phyloP scores from a whole-genome alignment of 352 stramenopile genomes.

The Stramenopiles sp. region DNA sequence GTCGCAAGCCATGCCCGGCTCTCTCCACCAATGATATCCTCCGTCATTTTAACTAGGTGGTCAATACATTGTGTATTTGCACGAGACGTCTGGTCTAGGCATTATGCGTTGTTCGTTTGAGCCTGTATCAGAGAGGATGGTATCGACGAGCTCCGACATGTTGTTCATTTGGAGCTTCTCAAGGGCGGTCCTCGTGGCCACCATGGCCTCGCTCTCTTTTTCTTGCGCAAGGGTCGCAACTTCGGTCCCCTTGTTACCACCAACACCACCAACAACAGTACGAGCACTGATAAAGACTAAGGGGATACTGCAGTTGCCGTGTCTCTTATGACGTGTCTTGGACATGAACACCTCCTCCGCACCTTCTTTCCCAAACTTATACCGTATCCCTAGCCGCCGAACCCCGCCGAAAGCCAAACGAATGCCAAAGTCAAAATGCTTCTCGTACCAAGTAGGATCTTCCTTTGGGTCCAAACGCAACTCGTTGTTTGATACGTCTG shows the following conservation, averaged over 20 bases:
- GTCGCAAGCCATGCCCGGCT: conserved; percentile 1
- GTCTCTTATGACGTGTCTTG: conserved; percentile 5
- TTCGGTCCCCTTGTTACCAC: conserved; percentile 4
- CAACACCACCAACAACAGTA: conserved; percentile 5
- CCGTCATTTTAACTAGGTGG: conserved; percentile 5
- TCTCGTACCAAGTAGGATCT: conserved; percentile 5
- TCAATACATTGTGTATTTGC: conserved; percentile 6
- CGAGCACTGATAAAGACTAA: conserved; percentile 6
- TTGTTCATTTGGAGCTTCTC: conserved; percentile 6
- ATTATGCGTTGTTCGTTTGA: conserved; percentile 6
- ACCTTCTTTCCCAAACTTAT: conserved; percentile 6
- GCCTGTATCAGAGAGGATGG: conserved; percentile 2
- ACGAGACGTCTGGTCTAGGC: conserved; percentile 3
- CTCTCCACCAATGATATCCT: conserved; percentile 5
- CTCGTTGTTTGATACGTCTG: conserved; percentile 3
- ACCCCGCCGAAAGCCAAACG: not conserved
- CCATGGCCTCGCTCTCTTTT: conserved; percentile 4
- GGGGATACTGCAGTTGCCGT: conserved; percentile 1
- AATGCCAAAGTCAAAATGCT: conserved; percentile 6
- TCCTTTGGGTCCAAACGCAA: conserved; percentile 5
- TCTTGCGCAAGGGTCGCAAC: conserved; percentile 3
- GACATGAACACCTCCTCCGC: conserved; percentile 3
- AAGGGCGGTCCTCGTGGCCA: conserved; percentile 1
- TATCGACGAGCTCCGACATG: conserved; percentile 4
- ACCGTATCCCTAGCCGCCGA: not conserved